Percentiles rank a stretch among this genome's conserved stretches.
phyloP scores from a whole-genome alignment of 805 yeast genomes.

The Lachancea dasiensis region DNA sequence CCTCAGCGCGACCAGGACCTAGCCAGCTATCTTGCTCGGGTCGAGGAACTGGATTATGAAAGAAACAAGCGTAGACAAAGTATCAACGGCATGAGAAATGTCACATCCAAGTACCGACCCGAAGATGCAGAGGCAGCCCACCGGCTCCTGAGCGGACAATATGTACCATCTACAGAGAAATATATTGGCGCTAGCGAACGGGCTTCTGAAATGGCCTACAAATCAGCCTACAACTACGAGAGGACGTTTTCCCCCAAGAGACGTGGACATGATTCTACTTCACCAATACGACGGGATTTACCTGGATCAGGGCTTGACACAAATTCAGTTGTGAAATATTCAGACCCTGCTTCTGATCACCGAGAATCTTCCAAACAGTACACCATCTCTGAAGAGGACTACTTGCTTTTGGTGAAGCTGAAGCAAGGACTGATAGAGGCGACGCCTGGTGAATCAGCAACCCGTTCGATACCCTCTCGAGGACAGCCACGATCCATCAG shows the following conservation, averaged over 20 bases:
- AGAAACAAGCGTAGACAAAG: constrained; percentile 6
- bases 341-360: not conserved
- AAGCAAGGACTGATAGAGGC: constrained; percentile 11
- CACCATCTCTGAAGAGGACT: constrained; percentile 28
- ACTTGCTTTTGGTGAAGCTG: constrained; percentile 19
- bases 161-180: constrained; percentile 1
- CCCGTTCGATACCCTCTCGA: constrained; percentile 18
- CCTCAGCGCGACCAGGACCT: constrained; percentile 17
- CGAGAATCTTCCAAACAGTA: constrained; percentile 7
- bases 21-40: constrained; percentile 24
- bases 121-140: constrained; percentile 18
- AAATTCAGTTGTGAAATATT: not conserved
- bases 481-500: constrained; percentile 20
- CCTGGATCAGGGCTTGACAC: too few relatives aligned
- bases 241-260: constrained; percentile 26
- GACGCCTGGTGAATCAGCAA: not conserved
- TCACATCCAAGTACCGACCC: constrained; percentile 11
- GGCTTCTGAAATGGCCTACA: constrained; percentile 18
- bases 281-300: not conserved
- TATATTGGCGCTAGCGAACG: constrained; percentile 4
- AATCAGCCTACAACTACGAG: constrained; percentile 30
- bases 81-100: not conserved
- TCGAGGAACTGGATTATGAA: constrained; percentile 22
- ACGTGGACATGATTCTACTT: not conserved
- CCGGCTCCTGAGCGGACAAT: constrained; percentile 15